Evolutionary conservation across 2,329 filamentous ascomycete genomes (phyloP), one percentile per base, ranked within the genome.

Genomic region (Calonectria fujianensis): DNA sequence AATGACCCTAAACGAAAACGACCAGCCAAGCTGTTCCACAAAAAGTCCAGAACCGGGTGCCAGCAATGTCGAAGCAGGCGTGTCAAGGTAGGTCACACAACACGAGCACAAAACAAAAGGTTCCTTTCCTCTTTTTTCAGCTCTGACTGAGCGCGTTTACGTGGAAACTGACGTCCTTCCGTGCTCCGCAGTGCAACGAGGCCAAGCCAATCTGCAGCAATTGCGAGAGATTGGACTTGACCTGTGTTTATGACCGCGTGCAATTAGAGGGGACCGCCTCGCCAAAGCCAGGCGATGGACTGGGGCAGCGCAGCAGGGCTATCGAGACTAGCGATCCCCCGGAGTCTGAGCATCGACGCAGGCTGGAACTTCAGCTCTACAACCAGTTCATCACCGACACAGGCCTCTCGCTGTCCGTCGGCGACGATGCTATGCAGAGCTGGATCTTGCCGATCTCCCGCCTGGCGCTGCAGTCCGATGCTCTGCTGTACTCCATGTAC

Each of bases 21-120:
- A 10, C 72, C 72, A 16, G 39, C 66, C 5, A 74, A 74, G 50
- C 37, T 74, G 31, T 74, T 74, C 61, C 72, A 74, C 29, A 74
- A 70, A 70, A 74, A 74, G 39, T 74, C 72, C 6, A 50, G 72
- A 31, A 74, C 61, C 39, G 72, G 72, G 8, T 74, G 72, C 41
- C 72, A 74, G 52, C 72, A 74, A 41, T 74, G 72, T 29, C 65
- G 72, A 20, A 54, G 61, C 51, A 51, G 72, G 18, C 72, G 72
- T 20, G 72, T 74, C 51, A 74, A 74, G 67, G 72, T 70, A 20
- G 50, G 41, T 45, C 13, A 41, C 13, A 32, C 41, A 45, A 32
- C 41, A 45, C 41, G 20, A 20, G 31, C 29, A 27, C 16, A 35
- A 29, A 24, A 18, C 20, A 11, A 50, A 14, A 48, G 24, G 32